phyloP scores from a whole-genome alignment of 2,329 filamentous ascomycete genomes.

The Chrysoporthe cubensis region DNA sequence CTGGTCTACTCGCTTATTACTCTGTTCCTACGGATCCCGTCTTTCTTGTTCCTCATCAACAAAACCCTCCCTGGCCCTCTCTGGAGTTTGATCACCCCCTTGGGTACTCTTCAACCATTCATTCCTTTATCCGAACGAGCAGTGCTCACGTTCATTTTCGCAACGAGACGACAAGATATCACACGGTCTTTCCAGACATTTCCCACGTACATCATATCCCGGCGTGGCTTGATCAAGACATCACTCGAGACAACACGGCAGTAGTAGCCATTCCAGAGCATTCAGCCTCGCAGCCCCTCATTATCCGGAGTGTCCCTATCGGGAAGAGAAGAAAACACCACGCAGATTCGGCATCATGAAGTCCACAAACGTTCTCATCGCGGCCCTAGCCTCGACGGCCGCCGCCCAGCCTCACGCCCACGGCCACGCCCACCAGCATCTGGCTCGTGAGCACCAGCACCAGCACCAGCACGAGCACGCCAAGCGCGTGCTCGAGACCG shows the following conservation, averaged over 20 bases:
- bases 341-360: slow-evolving; percentile 41
- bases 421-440: slow-evolving; percentile 39
- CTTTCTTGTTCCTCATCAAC: slow-evolving; percentile 1
- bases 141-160: slow-evolving; percentile 28
- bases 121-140: slow-evolving; percentile 25
- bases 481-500: slow-evolving; percentile 51
- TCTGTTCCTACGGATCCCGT: neutral
- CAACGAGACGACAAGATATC: slow-evolving; percentile 8
- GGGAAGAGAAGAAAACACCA: neutral
- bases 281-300: slow-evolving; percentile 20
- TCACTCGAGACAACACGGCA: slow-evolving; percentile 12
- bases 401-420: slow-evolving; percentile 55
- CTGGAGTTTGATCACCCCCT: slow-evolving; percentile 9
- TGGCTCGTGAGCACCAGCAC: slow-evolving; percentile 39
- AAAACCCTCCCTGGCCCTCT: slow-evolving; percentile 17
- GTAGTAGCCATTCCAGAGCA: slow-evolving; percentile 17
- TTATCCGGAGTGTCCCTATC: slow-evolving; percentile 5
- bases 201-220: neutral
- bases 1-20: slow-evolving; percentile 8
- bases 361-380: slow-evolving; percentile 45
- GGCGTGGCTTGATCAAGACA: slow-evolving; percentile 5
- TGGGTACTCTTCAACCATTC: slow-evolving; percentile 24
- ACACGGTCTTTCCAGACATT: slow-evolving; percentile 11
- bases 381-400: slow-evolving; percentile 49
- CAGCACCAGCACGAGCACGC: slow-evolving; percentile 44